These are phyloP conservation scores for Bassia scoparia DNA, from an alignment of 148 eudicot species.

Conservation along the genomic window DNA sequence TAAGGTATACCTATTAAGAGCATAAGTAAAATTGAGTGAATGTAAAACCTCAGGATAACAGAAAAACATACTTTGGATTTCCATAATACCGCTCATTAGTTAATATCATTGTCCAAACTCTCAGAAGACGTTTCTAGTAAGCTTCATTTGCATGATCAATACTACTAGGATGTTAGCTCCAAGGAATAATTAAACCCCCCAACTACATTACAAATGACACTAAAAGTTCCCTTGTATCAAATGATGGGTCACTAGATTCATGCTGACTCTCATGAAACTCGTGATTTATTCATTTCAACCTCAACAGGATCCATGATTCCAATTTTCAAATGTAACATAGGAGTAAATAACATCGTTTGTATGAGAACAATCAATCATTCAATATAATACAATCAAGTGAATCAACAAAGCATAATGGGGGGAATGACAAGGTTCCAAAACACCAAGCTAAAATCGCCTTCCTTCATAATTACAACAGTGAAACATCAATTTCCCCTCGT, in stretches of 20 bases:
- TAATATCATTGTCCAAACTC: background rate
- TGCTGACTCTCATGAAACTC: background rate
- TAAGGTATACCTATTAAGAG: background rate
- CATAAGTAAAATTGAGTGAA: background rate
- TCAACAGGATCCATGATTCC: background rate
- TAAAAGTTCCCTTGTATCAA: background rate
- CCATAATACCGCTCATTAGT: background rate
- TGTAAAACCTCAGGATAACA: background rate
- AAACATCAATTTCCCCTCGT: background rate
- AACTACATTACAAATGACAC: background rate
- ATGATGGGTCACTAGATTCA: background rate
- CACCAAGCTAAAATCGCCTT: background rate
- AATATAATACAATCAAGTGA: background rate
- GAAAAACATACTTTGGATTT: background rate
- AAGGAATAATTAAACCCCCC: background rate
- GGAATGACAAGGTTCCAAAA: too few species aligned
- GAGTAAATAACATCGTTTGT: background rate
- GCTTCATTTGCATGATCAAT: background rate
- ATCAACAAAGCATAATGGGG: too few species aligned
- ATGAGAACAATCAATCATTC: background rate
- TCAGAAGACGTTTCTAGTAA: background rate
- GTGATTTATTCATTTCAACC: background rate
- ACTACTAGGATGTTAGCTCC: background rate
- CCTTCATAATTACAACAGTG: background rate
- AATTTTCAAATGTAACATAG: too few species aligned